Base-by-base conservation (phyloP, 371 early-diverging fungal species). In the Mucor velutinosus region DNA sequence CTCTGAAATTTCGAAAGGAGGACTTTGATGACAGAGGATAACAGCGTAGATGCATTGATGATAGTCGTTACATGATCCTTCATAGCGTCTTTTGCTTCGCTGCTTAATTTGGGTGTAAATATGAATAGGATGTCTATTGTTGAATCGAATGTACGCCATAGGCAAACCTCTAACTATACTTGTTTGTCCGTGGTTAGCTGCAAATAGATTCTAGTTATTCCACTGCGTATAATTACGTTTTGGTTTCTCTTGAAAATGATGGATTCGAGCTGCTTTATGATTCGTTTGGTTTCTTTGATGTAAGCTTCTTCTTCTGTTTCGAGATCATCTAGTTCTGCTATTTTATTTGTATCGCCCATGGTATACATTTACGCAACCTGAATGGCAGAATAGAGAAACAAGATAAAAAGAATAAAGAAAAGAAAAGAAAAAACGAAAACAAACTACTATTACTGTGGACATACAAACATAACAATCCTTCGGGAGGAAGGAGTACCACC, bases 71-170 rank as follows among this genome's bases (percentile, higher is more conserved):
- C 27, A 43, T 69, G 66, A 11, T 66, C 60, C 11, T 37, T 19
- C 29, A 21, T 39, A 10, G 30, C 21, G 6, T 35, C 11, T 14
- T 64, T 51, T 39, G 51, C 58, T 47, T 37, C n/a, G 2, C 49
- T 35, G 21, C 30, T 64, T 21, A 69, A 23, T 27, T 69, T 69
- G n/a, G 69, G 69, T 32, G 47, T 60, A 19, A 69, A 69, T 30
- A 69, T 64, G 53, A 49, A 64, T 17, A 69, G 25, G 21, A 69
- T 64, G 23, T 69, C 60, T n/a, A 69, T 32, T 17, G 69, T 64
- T n/a, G 69, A 69, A 25, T 64, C 69, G 3, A 69, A 25, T n/a
- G 69, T 69, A 23, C 58, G 59, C 64, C 64, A 69, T 64, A 69
- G 27, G 23, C 69, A 64, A 53, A 64, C 55, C 47, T 69, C 68